These are phyloP conservation scores for Malassezia dermatis DNA, from an alignment of 1,284 basidiomycete genomes.

Conservation along the genomic window DNA sequence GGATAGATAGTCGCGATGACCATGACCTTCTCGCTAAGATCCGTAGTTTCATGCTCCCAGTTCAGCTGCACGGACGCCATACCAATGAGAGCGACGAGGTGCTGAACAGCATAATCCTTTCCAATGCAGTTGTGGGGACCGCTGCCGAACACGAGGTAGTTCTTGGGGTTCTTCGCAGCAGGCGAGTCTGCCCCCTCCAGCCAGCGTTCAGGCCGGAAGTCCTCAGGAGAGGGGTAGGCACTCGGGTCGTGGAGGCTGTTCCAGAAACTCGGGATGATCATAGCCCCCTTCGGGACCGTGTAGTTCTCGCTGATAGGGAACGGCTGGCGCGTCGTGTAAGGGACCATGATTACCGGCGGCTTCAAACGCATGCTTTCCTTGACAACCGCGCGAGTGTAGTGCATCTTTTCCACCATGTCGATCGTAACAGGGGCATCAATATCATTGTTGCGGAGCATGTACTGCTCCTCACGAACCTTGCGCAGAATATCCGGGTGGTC, in stretches of 20 bases:
- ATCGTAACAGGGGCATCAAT: constrained; percentile 70
- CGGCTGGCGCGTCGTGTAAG: constrained; percentile 76
- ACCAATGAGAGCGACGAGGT: constrained; percentile 75
- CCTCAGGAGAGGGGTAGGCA: constrained; percentile 77
- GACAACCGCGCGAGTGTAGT: constrained; percentile 78
- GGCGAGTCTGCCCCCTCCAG: constrained; percentile 63
- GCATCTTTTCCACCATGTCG: constrained; percentile 83
- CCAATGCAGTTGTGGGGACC: constrained; percentile 78
- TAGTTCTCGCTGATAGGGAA: constrained; percentile 86
- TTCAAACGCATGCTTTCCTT: constrained; percentile 82
- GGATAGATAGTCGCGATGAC: constrained; percentile 63
- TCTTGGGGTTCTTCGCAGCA: constrained; percentile 77
- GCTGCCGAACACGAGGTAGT: constrained; percentile 89
- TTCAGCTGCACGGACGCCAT: constrained; percentile 72
- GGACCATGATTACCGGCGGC: constrained; percentile 69
- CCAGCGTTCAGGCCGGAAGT: constrained; percentile 83
- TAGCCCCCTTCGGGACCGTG: constrained; percentile 78
- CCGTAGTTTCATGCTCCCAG: constrained; percentile 77
- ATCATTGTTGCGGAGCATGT: constrained; percentile 68
- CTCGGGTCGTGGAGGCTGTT: constrained; percentile 74
- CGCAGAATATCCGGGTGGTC: constrained; percentile 79
- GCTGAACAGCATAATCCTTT: constrained; percentile 82
- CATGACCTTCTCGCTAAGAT: constrained; percentile 63
- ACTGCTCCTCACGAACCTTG: constrained; percentile 86
- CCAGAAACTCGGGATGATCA: constrained; percentile 96